Evolutionary conservation across 768 basidiomycete genomes (phyloP).

Genomic region (Macrocybe gigantea): DNA sequence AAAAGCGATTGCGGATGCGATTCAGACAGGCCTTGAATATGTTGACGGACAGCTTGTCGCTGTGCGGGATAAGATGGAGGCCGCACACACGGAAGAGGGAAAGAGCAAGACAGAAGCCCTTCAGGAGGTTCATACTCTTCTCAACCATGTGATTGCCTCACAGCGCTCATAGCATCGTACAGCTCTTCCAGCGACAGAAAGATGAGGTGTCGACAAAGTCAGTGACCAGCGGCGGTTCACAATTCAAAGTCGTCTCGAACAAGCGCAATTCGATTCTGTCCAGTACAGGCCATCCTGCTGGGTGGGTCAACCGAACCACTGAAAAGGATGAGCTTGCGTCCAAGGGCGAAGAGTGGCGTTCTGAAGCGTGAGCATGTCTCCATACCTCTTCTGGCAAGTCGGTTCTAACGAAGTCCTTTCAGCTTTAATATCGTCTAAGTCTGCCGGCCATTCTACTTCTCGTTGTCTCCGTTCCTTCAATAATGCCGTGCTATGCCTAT

Average conservation of each 20-base stretch:
- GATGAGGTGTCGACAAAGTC: slow-evolving; percentile 23
- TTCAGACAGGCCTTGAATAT: slow-evolving; percentile 80
- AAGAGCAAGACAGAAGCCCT: slow-evolving; percentile 41
- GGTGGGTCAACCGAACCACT: slow-evolving; percentile 61
- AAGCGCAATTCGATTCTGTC: slow-evolving; percentile 67
- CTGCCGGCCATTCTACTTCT: no score
- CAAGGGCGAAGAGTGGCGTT: slow-evolving; percentile 33
- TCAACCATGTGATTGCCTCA: not conserved
- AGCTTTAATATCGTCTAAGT: no score
- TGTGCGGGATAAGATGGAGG: slow-evolving; percentile 77
- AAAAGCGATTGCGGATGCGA: slow-evolving; percentile 53
- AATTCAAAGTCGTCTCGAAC: slow-evolving; percentile 77
- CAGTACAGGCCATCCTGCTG: slow-evolving; percentile 56
- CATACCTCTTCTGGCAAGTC: no score
- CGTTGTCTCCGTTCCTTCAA: no score
- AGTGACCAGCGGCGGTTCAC: slow-evolving; percentile 29
- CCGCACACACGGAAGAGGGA: slow-evolving; percentile 36
- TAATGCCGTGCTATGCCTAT: no score
- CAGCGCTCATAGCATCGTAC: slow-evolving; percentile 3
- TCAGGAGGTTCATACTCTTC: slow-evolving; percentile 41
- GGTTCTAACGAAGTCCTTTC: no score
- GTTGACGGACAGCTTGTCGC: slow-evolving; percentile 84
- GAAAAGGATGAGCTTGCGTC: slow-evolving; percentile 30
- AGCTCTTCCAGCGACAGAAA: slow-evolving; percentile 61
- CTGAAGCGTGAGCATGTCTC: slow-evolving; percentile 27